A percentile compares a stretch with the other conserved stretches of the same genome.
phyloP scores from a whole-genome alignment of 768 basidiomycete genomes.

The Sporobolomyces pararoseus region DNA sequence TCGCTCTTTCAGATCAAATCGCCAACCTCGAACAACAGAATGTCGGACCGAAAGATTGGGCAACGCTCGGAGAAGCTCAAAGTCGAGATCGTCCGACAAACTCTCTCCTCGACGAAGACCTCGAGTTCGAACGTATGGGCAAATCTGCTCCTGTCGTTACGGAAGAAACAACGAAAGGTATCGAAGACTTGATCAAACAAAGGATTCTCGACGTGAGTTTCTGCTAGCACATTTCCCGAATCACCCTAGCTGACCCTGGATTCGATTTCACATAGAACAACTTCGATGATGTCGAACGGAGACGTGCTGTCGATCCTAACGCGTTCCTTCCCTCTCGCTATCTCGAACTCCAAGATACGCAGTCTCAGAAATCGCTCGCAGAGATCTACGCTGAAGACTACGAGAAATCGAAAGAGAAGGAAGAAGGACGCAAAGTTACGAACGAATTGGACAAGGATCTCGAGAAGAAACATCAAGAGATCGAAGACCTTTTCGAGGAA shows the following conservation, averaged over 20 bases:
- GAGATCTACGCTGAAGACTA: slow-evolving; percentile 96
- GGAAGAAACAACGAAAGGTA: slow-evolving; percentile 70
- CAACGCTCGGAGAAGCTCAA: slow-evolving; percentile 81
- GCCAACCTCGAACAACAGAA: slow-evolving; percentile 77
- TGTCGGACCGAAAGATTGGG: slow-evolving; percentile 85
- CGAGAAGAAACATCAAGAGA: slow-evolving; percentile 79
- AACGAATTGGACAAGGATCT: slow-evolving; percentile 87
- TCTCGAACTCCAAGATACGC: slow-evolving; percentile 82
- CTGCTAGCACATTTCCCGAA: background rate
- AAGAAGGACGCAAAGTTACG: slow-evolving; percentile 55
- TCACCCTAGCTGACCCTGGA: background rate
- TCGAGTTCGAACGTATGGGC: slow-evolving; percentile 87
- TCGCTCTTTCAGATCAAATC: slow-evolving; percentile 72
- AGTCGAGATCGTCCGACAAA: slow-evolving; percentile 81
- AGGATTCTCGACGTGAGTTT: slow-evolving; percentile 68
- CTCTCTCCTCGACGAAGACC: slow-evolving; percentile 83
- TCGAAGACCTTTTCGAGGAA: slow-evolving; percentile 75
- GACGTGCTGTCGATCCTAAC: slow-evolving; percentile 70
- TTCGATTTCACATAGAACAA: slow-evolving; percentile 51
- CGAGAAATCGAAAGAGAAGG: slow-evolving; percentile 53
- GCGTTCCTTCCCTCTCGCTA: slow-evolving; percentile 86
- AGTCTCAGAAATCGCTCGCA: slow-evolving; percentile 81
- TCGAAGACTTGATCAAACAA: slow-evolving; percentile 87
- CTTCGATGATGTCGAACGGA: slow-evolving; percentile 90
- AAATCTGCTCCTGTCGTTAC: slow-evolving; percentile 85